Percentiles rank a stretch among this genome's conserved stretches.
These are phyloP conservation scores for Bromus sterilis DNA, from an alignment of 176 grass and related monocot genomes.

Conservation along the genomic window DNA sequence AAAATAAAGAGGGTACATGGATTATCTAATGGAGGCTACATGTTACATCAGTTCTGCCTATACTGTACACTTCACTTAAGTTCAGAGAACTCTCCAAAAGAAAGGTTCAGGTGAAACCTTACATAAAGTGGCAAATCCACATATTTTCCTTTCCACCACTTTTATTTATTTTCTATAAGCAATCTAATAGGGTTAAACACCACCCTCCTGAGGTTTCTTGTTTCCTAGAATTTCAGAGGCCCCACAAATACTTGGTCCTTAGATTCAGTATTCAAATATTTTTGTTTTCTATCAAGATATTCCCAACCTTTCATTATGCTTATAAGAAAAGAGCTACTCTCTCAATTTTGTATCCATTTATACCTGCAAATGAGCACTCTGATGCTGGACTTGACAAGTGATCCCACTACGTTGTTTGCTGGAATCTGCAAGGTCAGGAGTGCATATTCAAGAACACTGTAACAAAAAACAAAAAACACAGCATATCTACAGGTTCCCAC, in stretches of 20 bases:
- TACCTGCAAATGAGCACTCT: conserved; percentile 91
- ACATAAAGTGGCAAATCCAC: too few species aligned
- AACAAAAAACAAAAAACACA: not conserved
- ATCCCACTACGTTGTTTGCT: conserved; percentile 65
- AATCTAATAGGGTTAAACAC: not conserved
- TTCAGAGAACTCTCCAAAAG: not conserved
- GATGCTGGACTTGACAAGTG: conserved; percentile 60
- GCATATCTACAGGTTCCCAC: too few species aligned
- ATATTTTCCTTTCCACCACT: too few species aligned
- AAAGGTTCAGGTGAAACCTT: not conserved
- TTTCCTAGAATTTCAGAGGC: not conserved
- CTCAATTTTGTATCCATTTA: not conserved
- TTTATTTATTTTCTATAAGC: too few species aligned
- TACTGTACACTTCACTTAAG: not conserved
- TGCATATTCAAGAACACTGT: too few species aligned
- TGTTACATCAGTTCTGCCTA: not conserved
- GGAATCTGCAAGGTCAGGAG: too few species aligned
- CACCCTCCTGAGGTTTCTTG: not conserved
- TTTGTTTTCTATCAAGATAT: not conserved
- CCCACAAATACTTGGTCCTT: too few species aligned
- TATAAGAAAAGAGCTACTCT: not conserved
- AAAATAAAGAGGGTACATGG: too few species aligned
- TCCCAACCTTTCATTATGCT: conserved; percentile 1
- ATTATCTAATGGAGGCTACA: too few species aligned
- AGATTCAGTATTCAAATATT: too few species aligned